Evolutionary conservation across 2,329 filamentous ascomycete genomes (phyloP).

Genomic region (Aspergillus quadrilineatus): DNA sequence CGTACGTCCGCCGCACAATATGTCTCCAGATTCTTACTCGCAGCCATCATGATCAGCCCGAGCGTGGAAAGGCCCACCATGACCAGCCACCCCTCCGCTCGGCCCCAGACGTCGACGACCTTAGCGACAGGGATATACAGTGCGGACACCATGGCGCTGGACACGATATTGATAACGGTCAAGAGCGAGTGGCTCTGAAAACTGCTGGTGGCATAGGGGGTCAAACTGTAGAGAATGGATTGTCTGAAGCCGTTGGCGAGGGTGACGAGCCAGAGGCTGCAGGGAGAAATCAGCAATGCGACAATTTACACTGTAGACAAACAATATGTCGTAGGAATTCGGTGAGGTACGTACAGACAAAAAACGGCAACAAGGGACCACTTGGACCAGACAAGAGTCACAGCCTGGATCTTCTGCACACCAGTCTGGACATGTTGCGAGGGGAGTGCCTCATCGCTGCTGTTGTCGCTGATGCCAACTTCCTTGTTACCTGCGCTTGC

Average conservation of each 20-base stretch:
- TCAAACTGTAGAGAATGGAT: slow-evolving; percentile 38
- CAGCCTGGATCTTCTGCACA: slow-evolving; percentile 47
- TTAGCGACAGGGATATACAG: slow-evolving; percentile 63
- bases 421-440: slow-evolving; percentile 31
- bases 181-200: slow-evolving; percentile 55
- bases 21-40: slow-evolving; percentile 57
- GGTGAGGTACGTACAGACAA: slow-evolving; percentile 25
- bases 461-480: background rate
- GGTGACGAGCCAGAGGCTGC: slow-evolving; percentile 41
- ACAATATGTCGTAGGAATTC: background rate
- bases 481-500: background rate
- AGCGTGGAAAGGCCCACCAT: slow-evolving; percentile 49
- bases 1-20: slow-evolving; percentile 59
- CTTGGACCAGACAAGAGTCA: slow-evolving; percentile 46
- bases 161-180: slow-evolving; percentile 53
- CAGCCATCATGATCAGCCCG: slow-evolving; percentile 61
- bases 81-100: slow-evolving; percentile 56
- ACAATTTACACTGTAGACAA: background rate
- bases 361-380: slow-evolving; percentile 35
- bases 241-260: slow-evolving; percentile 38
- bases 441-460: background rate
- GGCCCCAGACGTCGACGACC: slow-evolving; percentile 62
- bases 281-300: too few relatives aligned
- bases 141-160: slow-evolving; percentile 56
- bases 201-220: slow-evolving; percentile 50